Conservation (phyloP, 306 rosid species). For the Benincasa hispida region DNA sequence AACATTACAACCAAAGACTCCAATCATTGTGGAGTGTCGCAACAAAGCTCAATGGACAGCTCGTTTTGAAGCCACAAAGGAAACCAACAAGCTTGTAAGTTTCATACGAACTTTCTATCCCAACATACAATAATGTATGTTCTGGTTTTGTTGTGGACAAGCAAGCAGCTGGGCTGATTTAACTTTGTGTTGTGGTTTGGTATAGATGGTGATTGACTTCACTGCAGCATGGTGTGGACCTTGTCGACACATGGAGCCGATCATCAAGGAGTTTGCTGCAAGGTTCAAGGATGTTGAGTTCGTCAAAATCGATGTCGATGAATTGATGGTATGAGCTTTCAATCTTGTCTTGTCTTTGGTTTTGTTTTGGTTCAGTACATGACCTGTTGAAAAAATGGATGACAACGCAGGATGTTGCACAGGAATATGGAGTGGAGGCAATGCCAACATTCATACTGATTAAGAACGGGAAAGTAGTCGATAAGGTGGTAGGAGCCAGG, state of each 20-base stretch:
- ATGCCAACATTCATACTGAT: constrained; percentile 60
- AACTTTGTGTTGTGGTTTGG: constrained; percentile 3
- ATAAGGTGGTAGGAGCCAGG: constrained; percentile 47
- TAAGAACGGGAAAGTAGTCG: constrained; percentile 44
- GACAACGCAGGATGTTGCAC: constrained; percentile 49
- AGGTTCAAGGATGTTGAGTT: constrained; percentile 51
- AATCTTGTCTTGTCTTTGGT: not conserved
- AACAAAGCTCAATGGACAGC: constrained; percentile 44
- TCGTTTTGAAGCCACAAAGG: constrained; percentile 33
- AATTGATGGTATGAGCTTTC: constrained; percentile 29
- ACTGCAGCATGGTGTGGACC: constrained; percentile 80
- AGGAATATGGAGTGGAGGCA: constrained; percentile 39
- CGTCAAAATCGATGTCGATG: constrained; percentile 64
- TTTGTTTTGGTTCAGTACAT: not conserved
- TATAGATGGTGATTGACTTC: constrained; percentile 69
- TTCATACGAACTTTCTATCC: not conserved
- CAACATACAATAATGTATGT: not conserved
- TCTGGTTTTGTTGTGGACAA: not conserved
- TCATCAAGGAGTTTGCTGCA: constrained; percentile 34
- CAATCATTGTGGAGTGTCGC: constrained; percentile 31
- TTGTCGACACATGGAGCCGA: constrained; percentile 57
- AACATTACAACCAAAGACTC: constrained; percentile 8
- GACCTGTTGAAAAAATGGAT: not conserved
- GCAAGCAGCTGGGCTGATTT: not conserved
- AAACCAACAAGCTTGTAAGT: constrained; percentile 52